Evolutionary conservation across 2,329 filamentous ascomycete species (phyloP).

Genomic region (Xylariaceae sp.): DNA sequence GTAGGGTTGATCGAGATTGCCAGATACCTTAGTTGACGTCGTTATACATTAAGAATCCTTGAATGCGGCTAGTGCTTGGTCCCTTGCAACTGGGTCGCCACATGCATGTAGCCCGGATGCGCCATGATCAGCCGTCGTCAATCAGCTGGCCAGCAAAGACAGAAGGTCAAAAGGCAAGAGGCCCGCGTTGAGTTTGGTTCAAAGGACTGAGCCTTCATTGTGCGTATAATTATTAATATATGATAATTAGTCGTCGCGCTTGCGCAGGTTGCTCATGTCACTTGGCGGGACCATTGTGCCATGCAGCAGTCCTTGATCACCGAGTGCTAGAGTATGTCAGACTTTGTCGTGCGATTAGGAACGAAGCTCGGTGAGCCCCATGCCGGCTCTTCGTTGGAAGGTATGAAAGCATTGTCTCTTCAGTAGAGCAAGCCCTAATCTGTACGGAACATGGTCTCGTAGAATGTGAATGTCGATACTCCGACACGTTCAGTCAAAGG

Average conservation of each 20-base stretch:
- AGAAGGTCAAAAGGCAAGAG: too few relatives aligned
- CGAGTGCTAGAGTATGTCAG: neutral
- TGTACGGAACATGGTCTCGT: neutral
- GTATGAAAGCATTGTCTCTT: too few relatives aligned
- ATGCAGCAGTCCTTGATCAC: neutral
- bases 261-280: slow-evolving; percentile 7
- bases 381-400: too few relatives aligned
- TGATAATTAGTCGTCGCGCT: too few relatives aligned
- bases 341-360: neutral
- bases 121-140: too few relatives aligned
- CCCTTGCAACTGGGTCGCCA: too few relatives aligned
- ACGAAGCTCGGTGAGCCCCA: neutral
- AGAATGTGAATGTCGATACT: neutral
- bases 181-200: too few relatives aligned
- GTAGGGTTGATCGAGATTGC: slow-evolving; percentile 12
- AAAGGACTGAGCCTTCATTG: too few relatives aligned
- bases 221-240: too few relatives aligned
- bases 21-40: slow-evolving; percentile 14
- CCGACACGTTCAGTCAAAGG: neutral
- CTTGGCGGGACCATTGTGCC: neutral
- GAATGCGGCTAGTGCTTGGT: neutral
- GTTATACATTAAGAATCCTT: slow-evolving; percentile 1
- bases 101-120: too few relatives aligned
- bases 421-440: neutral
- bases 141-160: too few relatives aligned